Evolutionary conservation across 768 basidiomycete species (phyloP), one percentile per base, ranked within the genome.

Genomic region (Serendipita sp.): DNA sequence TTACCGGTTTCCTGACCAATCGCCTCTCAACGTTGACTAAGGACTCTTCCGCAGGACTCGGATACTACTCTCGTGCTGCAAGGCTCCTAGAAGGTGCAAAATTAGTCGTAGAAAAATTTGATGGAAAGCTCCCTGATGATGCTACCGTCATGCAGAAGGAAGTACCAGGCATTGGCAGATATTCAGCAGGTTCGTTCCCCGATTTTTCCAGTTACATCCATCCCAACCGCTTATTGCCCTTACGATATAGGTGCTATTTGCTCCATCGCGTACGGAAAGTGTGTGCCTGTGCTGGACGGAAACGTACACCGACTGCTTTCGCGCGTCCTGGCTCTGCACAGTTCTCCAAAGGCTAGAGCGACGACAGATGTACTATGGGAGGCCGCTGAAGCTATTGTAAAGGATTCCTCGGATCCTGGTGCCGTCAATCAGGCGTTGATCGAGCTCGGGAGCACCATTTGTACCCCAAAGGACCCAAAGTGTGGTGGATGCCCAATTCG

Each of bases 361-460:
- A 85, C 88, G 0, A 79, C 89, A 60, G 85, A 91, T 67, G 72
- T 88, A 61, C 74, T 97, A n/a, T 96, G 93, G 93, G 72, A 76
- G 3, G 84, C 81, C 3, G 93, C 93, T 0, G 76, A 76, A 42
- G 77, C 76, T 2, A 79, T 96, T 70, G 86, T 96, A 9, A 72
- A 81, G 42, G 75, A 66, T 13, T 70, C 76, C 56, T 77, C 79
- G 34, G 71, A 78, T 65, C 81, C 91, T 0, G 90, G 92, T 17
- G 89, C 94, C 70, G 77, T 93, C 66, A 95, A 95, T 69, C 88
- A 96, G 74, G 92, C 89, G 14, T 77, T 98, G 60, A 97, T 97
- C 71, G 94, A 98, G 70, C 82, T 97, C 4, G 94, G 94, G 56
- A 89, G 88, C 70, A 95, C 91, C 2, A 81, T 96, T 2, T 98